Evolutionary conservation across 306 rosid species (phyloP), one percentile per base, ranked within the genome.

Genomic region (Lathyrus sativus): DNA sequence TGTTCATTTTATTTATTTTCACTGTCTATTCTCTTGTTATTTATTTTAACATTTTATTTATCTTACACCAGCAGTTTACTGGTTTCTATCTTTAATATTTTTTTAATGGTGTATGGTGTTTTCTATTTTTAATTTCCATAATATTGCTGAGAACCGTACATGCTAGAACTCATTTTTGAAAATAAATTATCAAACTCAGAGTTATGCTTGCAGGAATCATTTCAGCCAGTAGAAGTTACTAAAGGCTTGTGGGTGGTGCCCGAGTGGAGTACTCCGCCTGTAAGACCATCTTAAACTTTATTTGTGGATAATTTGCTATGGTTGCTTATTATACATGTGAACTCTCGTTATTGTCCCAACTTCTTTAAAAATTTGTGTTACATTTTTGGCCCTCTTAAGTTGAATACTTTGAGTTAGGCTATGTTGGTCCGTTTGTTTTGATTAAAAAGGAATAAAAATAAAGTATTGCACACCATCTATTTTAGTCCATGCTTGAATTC

Each of bases 201-300:
- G 61, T 54, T 67, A 38, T 67, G 48, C 44, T 58, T 73, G 42
- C 85, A 89, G 98, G 95, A 89, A 83, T 92, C 89, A 10, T 83
- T 92, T 75, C 74, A 65, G 46, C 98, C 95, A 37, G 78, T 84
- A 49, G 78, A 86, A 81, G 79, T 92, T 56, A 81, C 79, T 10
- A 73, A 92, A 79, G 88, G 91, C 67, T 79, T 92, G 62, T 92
- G 98, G 96, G 86, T 89, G 41, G 95, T 89, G 58, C 98, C 96
- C 3, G 62, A 84, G 79, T 89, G 96, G 98, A 89, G 48, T 55
- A 79, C 80, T 59, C 91, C 98, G 42, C 89, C 84, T 31, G 98
- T 89, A 86, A 55, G 91, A 50, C 29, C 51, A 58, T 51, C 74
- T 50, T 72, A 67, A 67, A 43, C 78, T 72, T 72, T 60, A 24